Evolutionary conservation across 148 eudicot species (phyloP), one percentile per base, ranked within the genome.

Genomic region (Bassia scoparia): DNA sequence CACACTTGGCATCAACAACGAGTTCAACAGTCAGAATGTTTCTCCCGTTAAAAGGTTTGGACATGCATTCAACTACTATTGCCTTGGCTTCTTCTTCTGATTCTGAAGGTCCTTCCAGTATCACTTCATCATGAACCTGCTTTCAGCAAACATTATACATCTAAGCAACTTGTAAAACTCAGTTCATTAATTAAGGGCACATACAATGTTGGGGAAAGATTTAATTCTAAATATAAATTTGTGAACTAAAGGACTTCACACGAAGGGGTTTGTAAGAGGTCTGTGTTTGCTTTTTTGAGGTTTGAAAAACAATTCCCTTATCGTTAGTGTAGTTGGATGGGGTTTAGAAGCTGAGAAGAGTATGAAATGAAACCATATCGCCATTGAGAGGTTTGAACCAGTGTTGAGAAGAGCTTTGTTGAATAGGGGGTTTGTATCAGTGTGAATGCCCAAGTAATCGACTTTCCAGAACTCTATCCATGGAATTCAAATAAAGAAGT

Each of bases 91-190:
- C 87, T 82, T 81, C 92, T 4, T 90, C 89, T 2, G 97, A 92
- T 75, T 92, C 92, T 15, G 92, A 86, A 27, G 99, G 97, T 68
- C 99, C 99, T 81, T 95, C 97, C 35, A 95, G 68, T 54, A 92
- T 92, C 68, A 92, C 93, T 88, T 91, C 98, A 81, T 91, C 97
- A 64, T 95, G 97, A 64, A 91, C 91, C 98, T 91, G 90, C 43
- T 59, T 74, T 72, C 54, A 33, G 50, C 67, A 58, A 70, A 13
- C 56, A 70, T 24, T 29, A 30, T 26, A 41, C 15, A 0, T 27
- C 54, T 26, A 6, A 29, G 35, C 44, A 46, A 20, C 49, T 20
- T 18, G 4, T 27, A 23, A 31, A 62, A 27, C 11, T 11, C n/a
- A n/a, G 37, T 27, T 15, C 41, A 61, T 61, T 6, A 37, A 27